Conservation (phyloP, 371 early-diverging fungal species). For the Syncephalastrum sp. region DNA sequence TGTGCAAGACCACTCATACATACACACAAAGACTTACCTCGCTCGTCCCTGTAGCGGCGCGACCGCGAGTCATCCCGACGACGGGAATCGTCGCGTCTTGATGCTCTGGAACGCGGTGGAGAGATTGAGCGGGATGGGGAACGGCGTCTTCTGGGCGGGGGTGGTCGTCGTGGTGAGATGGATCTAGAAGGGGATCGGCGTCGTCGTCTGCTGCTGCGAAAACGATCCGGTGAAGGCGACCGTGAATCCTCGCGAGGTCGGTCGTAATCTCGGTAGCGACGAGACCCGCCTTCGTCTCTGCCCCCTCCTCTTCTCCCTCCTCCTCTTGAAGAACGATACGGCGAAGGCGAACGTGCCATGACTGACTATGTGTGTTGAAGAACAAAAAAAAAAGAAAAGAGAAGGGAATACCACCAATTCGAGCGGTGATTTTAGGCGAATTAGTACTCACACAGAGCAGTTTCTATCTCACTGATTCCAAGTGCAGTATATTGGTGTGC, state of each 20-base stretch:
- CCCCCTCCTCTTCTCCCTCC: background rate
- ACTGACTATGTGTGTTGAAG: conserved; percentile 33
- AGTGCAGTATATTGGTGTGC: too few species aligned
- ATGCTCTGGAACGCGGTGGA: conserved; percentile 4
- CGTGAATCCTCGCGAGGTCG: conserved; percentile 31
- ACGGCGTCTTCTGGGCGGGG: conserved; percentile 12
- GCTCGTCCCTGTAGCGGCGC: too few species aligned
- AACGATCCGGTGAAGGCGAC: conserved; percentile 12
- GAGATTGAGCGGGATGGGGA: conserved; percentile 11
- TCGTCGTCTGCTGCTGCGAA: too few species aligned
- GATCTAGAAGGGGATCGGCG: conserved; percentile 8
- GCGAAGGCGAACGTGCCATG: conserved; percentile 48
- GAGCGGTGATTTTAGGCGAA: too few species aligned
- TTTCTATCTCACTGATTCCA: too few species aligned
- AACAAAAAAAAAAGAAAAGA: too few species aligned
- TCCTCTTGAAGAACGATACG: conserved; percentile 14
- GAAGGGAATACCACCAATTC: too few species aligned
- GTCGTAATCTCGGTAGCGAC: conserved; percentile 46
- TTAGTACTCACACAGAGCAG: too few species aligned
- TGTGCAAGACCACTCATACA: too few species aligned
- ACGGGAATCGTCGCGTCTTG: background rate
- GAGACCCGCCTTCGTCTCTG: conserved; percentile 18
- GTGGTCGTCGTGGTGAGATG: conserved; percentile 16
- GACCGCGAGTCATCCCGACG: background rate
- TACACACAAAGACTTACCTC: too few species aligned